Base-by-base conservation (phyloP, 345 rosid genomes). In the Arabidopsis suecica region DNA sequence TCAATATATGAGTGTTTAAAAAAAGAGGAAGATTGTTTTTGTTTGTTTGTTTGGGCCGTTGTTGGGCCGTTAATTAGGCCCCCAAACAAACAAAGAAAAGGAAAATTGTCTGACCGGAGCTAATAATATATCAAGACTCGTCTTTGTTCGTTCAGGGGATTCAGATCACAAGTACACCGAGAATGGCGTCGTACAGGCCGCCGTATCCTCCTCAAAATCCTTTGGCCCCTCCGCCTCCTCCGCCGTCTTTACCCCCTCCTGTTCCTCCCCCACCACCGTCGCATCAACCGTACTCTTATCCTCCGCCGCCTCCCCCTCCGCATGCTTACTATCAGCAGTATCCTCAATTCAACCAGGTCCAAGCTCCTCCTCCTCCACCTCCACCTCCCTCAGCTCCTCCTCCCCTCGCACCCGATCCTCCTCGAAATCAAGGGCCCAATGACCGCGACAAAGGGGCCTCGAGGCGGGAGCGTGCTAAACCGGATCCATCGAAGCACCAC, bases 301-400 rank as follows among this genome's bases (percentile, higher is more conserved):
- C 83, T 63, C 87, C 82, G 1, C 88, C 91, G 1, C 88, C 83
- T 57, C 86, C 82, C 0, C 89, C 88, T 1, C 89, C 87, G 83
- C 87, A 40, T 83, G 86, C 33, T 84, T 86, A 10, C 87, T 85
- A 68, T 38, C 85, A 88, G 44, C 92, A 83, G 55, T 91, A 88
- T 81, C 83, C 86, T 44, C 86, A 82, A 68, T 71, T 76, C 56
- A 75, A 81, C 82, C 90, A 85, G 73, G 81, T 71, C 5, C 58
- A 65, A 63, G 71, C 77, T 76, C 82, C 16, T 1, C 85, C 96
- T 16, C 82, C 88, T 4, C 92, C 95, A 13, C 98, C 97, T 0
- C 97, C 97, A 2, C 99, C 96, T 6, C 91, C 97, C 2, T 72
- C 78, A n/a, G 83, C 89, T 78, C 90, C 97, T 36, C 96, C 98